These are phyloP conservation scores for Bruguiera sexangula DNA, from an alignment of 345 rosid genomes.

Conservation along the genomic window DNA sequence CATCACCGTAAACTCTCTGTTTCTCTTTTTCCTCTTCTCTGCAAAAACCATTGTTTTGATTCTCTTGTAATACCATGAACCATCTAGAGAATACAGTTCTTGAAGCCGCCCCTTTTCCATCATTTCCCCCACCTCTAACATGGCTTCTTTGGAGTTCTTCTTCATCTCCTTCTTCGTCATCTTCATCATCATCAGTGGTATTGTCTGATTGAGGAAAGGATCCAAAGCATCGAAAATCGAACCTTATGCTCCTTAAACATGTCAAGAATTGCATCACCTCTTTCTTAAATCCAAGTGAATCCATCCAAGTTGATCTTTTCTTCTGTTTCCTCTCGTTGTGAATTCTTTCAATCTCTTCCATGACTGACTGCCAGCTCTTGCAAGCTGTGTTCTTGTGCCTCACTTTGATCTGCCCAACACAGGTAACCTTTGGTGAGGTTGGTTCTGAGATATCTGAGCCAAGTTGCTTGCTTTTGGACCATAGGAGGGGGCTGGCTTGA, in stretches of 20 bases:
- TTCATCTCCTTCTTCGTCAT: slow-evolving; percentile 36
- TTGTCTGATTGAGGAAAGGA: slow-evolving; percentile 49
- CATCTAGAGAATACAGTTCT: slow-evolving; percentile 67
- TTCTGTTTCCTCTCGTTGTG: slow-evolving; percentile 41
- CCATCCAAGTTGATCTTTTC: slow-evolving; percentile 43
- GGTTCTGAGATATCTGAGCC: slow-evolving; percentile 61
- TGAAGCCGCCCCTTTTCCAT: slow-evolving; percentile 31
- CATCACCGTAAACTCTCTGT: slow-evolving; percentile 3
- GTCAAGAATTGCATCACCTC: slow-evolving; percentile 68
- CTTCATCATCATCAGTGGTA: slow-evolving; percentile 41
- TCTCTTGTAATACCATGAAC: slow-evolving; percentile 70
- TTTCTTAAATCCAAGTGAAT: slow-evolving; percentile 63
- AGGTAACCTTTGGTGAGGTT: slow-evolving; percentile 84
- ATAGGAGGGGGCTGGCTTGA: slow-evolving; percentile 54
- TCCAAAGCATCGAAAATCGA: slow-evolving; percentile 70
- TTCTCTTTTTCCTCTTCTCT: slow-evolving; percentile 24
- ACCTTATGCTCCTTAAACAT: slow-evolving; percentile 49
- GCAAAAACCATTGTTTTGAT: slow-evolving; percentile 31
- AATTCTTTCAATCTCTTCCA: slow-evolving; percentile 45
- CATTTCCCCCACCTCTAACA: slow-evolving; percentile 8
- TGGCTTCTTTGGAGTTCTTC: slow-evolving; percentile 17
- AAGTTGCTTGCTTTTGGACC: slow-evolving; percentile 60
- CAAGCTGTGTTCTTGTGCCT: slow-evolving; percentile 49
- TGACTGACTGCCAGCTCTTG: slow-evolving; percentile 76
- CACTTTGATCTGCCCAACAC: slow-evolving; percentile 96